Percentiles rank a stretch among this genome's conserved stretches.
Evolutionary conservation across 1,284 basidiomycete genomes (phyloP).

Genomic region (Jaminaea rosea): DNA sequence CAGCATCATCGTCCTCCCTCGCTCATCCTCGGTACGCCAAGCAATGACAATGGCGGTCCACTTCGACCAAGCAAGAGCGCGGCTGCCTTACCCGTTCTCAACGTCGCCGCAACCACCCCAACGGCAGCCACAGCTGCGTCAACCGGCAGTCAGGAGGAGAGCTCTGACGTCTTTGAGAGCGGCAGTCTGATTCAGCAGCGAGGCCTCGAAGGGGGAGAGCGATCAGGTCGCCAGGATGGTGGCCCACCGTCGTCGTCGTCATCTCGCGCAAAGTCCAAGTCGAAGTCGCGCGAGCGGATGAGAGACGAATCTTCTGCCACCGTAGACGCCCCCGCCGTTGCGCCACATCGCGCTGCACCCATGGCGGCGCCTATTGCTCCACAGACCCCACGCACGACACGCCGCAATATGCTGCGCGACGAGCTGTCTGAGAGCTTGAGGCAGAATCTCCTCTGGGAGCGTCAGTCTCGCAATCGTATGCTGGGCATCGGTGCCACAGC

Average conservation of each 20-base stretch:
- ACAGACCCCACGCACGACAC: constrained; percentile 72
- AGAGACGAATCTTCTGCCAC: neutral
- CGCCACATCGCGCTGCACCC: constrained; percentile 29
- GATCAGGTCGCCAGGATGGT: too few species aligned
- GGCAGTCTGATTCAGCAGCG: too few species aligned
- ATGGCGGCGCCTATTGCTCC: constrained; percentile 62
- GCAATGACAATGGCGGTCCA: constrained; percentile 15
- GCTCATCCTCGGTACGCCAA: neutral
- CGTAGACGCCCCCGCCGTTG: neutral
- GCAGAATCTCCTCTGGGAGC: constrained; percentile 73
- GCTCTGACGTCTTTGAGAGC: too few species aligned
- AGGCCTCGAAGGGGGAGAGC: neutral
- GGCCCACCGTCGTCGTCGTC: too few species aligned
- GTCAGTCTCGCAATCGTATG: constrained; percentile 48
- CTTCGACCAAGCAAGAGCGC: constrained; percentile 59
- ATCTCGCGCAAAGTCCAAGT: constrained; percentile 1
- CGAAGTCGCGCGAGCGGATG: constrained; percentile 1
- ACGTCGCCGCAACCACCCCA: constrained; percentile 51
- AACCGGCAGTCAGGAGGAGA: constrained; percentile 39
- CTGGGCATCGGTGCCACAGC: constrained; percentile 28
- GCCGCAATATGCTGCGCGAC: constrained; percentile 69
- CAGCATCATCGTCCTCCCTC: neutral
- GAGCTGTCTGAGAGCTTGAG: constrained; percentile 78
- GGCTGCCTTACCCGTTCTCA: constrained; percentile 53
- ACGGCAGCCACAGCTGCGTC: too few species aligned